Base-by-base conservation (phyloP, 164 flowering plant genomes). In the Santalum album region DNA sequence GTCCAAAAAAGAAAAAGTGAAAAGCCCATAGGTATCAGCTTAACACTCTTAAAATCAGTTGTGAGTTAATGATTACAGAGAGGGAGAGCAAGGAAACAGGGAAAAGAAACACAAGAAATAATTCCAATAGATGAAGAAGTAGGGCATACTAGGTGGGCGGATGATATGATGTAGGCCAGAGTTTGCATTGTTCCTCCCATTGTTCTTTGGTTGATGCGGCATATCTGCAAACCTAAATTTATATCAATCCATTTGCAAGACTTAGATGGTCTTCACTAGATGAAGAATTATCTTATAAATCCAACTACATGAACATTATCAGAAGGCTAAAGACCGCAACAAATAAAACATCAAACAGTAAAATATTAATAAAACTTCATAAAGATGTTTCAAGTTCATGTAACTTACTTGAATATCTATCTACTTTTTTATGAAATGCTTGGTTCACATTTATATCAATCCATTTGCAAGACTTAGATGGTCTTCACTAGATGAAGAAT, bases 91-190 rank as follows among this genome's bases (percentile, higher is more conserved):
- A 29, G 34, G 9, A 29, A 29, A 29, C 34, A 29, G 34, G 34
- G 9, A 29, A 29, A 29, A 12, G 7, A 4, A 43, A n/a, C 46
- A 43, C 22, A 43, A 4, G 18, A n/a, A 3, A n/a, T 19, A 43
- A 43, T 43, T 4, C 6, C 20, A n/a, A 19, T 11, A 11, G 17
- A 21, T 11, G 25, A 5, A 55, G 20, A 25, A 24, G 26, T 14
- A 14, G 38, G 48, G 54, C 86, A 72, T 78, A 90, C 97, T 82
- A 82, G 45, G 86, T 78, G 9, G 90, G 96, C 21, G 96, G 96
- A 69, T 91, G 98, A 42, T 17, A 42, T 18, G 45, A 42, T 42
- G 45, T 42, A 42, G 45, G 45, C 45, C 45, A 42, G 21, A 42
- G 19, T 18, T 42, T 42, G 45, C 45, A 42, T 18, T 42, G 45